Evolutionary conservation across 192 early-diverging fungal species (phyloP), one percentile per base, ranked within the genome.

Genomic region (Mortierella alpina): DNA sequence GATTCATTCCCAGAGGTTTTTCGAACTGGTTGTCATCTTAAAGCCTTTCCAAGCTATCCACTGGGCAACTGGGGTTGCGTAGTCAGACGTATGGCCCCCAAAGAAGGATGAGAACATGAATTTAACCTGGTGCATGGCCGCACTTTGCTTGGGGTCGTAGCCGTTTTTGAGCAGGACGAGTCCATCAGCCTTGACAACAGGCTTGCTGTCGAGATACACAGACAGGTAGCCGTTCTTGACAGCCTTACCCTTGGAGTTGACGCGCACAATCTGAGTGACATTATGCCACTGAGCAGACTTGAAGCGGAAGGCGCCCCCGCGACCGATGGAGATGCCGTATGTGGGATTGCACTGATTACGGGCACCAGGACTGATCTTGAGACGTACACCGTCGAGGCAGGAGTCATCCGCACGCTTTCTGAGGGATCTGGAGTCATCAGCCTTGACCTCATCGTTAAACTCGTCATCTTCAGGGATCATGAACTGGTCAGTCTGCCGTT

Each of bases 261-360:
- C 22, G 0, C 52, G 54, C 5, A 78, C 49, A 5, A 71, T 39
- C 63, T 71, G 68, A 11, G 75, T 78, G 39, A 78, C 23, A 48
- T 78, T 71, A 45, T 71, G 68, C 89, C 89, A 91, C 15, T 65
- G 48, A 17, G 87, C 89, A 5, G 73, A 52, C 48, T 59, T 65
- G 54, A 87, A 89, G 46, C 66, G 40, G 66, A 85, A 89, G 3
- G 68, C 5, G 13, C 68, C 77, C 4, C 88, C 89, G 5, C 89
- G 84, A 41, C 85, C 89, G 23, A 89, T 67, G 10, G 86, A 88
- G 42, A 82, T 84, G 15, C 89, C 86, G 72, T 78, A 90, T 22
- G 63, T 63, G 0, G 70, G 65, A 58, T 91, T 88, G 64, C 75
- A 78, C n/a, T 53, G 3, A 39, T 71, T 78, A 8, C 14, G 13